Conservation (phyloP, 2,329 filamentous ascomycete species). For the Botrytis medusae region DNA sequence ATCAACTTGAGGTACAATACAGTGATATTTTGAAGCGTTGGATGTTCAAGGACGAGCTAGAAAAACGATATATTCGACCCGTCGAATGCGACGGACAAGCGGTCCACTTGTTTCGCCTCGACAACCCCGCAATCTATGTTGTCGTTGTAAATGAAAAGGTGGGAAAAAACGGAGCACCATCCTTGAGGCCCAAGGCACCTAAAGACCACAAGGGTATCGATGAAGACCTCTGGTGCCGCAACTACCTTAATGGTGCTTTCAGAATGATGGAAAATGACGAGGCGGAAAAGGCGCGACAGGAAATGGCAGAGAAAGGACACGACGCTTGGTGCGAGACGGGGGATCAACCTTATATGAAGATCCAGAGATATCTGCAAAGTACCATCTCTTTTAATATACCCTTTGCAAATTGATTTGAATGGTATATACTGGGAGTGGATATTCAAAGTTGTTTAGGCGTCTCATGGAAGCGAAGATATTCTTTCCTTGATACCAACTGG, state of each 20-base stretch:
- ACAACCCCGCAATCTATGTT: neutral
- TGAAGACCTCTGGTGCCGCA: neutral
- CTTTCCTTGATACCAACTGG: neutral
- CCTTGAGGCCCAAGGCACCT: neutral
- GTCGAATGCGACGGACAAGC: neutral
- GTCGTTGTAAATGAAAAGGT: constrained; percentile 6
- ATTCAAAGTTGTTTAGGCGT: neutral
- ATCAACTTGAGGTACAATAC: constrained; percentile 24
- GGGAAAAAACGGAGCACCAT: neutral
- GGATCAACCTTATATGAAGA: neutral
- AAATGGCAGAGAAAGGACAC: constrained; percentile 1
- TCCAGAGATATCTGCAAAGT: neutral
- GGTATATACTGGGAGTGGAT: neutral
- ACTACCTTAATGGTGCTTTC: neutral
- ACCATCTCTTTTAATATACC: neutral
- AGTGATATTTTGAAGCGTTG: constrained; percentile 25
- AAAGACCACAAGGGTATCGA: constrained; percentile 13
- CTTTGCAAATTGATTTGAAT: neutral
- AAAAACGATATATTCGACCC: constrained; percentile 14
- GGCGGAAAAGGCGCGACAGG: neutral
- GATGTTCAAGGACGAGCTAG: constrained; percentile 26
- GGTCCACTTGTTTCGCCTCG: neutral
- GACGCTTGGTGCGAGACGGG: constrained; percentile 1
- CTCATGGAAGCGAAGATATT: neutral
- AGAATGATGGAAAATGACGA: neutral